Evolutionary conservation across 1,139 yeast genomes (phyloP).

Genomic region (Hyphopichia burtonii): DNA sequence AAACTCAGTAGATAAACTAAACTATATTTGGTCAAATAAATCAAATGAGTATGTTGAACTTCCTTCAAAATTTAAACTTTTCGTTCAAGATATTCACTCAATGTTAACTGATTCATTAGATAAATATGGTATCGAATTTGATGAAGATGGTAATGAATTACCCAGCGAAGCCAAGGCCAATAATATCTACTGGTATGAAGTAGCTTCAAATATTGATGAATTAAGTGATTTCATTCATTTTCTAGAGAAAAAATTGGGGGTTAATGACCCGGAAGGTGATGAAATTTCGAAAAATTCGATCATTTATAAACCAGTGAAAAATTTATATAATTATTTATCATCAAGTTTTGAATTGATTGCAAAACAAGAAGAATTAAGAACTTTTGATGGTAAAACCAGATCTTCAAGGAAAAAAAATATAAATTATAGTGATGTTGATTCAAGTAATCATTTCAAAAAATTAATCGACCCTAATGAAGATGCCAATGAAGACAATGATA

Average conservation of each 20-base stretch:
- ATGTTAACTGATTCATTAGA: constrained; percentile 29
- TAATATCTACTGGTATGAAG: constrained; percentile 41
- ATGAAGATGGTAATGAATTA: constrained; percentile 29
- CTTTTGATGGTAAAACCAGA: neutral
- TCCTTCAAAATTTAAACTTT: constrained; percentile 45
- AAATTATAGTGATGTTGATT: constrained; percentile 11
- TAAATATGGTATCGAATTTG: constrained; percentile 37
- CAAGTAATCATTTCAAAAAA: constrained; percentile 5
- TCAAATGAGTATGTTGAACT: constrained; percentile 16
- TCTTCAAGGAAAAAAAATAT: constrained; percentile 4
- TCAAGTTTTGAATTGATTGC: neutral
- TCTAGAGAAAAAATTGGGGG: constrained; percentile 22
- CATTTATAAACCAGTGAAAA: constrained; percentile 24
- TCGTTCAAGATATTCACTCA: constrained; percentile 48
- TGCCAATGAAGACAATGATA: constrained; percentile 5
- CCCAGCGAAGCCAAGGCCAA: neutral
- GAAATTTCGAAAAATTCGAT: constrained; percentile 20
- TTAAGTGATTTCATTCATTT: constrained; percentile 30
- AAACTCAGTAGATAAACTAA: constrained; percentile 34
- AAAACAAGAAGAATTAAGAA: constrained; percentile 2
- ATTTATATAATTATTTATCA: constrained; percentile 3
- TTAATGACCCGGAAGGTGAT: constrained; percentile 5
- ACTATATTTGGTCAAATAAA: constrained; percentile 17
- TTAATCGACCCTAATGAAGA: constrained; percentile 11
- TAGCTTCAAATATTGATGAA: constrained; percentile 37